Percentiles rank a stretch among this genome's conserved stretches.
These are phyloP conservation scores for Sporothrix brasiliensis DNA, from an alignment of 2,329 filamentous ascomycete species.

Conservation along the genomic window DNA sequence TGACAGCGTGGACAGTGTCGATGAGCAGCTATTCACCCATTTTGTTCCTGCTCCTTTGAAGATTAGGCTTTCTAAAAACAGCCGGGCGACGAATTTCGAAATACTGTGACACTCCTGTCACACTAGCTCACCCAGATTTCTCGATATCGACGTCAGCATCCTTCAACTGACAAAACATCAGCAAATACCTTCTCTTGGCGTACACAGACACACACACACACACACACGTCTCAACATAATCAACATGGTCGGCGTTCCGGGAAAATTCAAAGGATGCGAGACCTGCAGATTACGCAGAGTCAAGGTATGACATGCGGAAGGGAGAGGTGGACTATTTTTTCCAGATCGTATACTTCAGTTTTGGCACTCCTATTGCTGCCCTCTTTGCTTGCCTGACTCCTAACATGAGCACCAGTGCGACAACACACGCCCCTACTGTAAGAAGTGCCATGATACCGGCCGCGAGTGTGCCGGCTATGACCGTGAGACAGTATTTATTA, in stretches of 20 bases:
- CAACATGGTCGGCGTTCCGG: slow-evolving; percentile 62
- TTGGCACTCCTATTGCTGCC: not conserved
- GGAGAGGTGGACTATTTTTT: not conserved
- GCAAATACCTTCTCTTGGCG: not conserved
- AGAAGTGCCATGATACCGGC: slow-evolving; percentile 61
- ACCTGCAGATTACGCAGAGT: slow-evolving; percentile 63
- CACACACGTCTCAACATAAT: not conserved
- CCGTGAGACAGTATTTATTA: slow-evolving; percentile 65
- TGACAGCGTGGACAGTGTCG: slow-evolving; percentile 2
- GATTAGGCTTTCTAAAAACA: not conserved
- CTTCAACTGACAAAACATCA: not conserved
- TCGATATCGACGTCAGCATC: not conserved
- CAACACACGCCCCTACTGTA: slow-evolving; percentile 62
- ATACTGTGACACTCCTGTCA: not conserved
- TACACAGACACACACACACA: not conserved
- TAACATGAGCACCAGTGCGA: slow-evolving; percentile 54
- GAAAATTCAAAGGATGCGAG: slow-evolving; percentile 67
- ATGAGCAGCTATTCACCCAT: not conserved
- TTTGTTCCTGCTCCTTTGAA: not conserved
- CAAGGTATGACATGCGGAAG: slow-evolving; percentile 49
- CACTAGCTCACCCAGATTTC: not conserved
- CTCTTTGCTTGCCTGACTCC: not conserved
- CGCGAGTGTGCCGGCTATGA: slow-evolving; percentile 65
- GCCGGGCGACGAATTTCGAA: not conserved
- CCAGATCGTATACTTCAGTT: not conserved